phyloP scores from a whole-genome alignment of 306 rosid species.

The Dryas alaskensis region DNA sequence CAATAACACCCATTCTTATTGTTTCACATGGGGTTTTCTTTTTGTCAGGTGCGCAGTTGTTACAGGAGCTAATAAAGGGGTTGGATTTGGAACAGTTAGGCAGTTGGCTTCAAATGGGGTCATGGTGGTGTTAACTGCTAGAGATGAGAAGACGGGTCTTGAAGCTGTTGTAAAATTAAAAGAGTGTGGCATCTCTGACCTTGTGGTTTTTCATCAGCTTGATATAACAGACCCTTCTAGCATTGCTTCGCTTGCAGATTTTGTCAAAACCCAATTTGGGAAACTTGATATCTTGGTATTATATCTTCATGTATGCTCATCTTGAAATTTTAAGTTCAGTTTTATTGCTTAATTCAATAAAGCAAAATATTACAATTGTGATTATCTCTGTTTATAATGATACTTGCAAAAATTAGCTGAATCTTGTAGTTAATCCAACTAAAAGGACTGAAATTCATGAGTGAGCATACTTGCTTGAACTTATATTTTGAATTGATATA shows the following conservation, averaged over 20 bases:
- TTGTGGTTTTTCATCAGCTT: conserved; percentile 37
- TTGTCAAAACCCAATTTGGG: conserved; percentile 28
- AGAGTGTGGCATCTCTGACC: conserved; percentile 13
- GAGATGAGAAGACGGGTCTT: conserved; percentile 15
- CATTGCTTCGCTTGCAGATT: conserved; percentile 28
- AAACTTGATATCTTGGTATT: conserved; percentile 32
- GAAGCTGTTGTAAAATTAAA: conserved; percentile 36
- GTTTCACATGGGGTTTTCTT: not conserved
- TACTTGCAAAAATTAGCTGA: not conserved
- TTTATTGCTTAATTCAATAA: not conserved
- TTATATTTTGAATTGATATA: not conserved
- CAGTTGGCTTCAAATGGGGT: conserved; percentile 21
- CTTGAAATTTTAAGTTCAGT: no score
- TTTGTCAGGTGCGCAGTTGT: conserved; percentile 36
- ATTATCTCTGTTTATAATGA: no score
- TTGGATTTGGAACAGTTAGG: conserved; percentile 29
- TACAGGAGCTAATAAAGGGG: conserved; percentile 39
- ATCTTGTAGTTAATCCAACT: not conserved
- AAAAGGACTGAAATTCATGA: not conserved
- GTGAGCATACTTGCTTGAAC: not conserved
- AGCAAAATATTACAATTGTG: not conserved
- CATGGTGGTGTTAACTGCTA: conserved; percentile 15
- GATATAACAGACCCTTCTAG: conserved; percentile 34
- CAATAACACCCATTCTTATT: not conserved
- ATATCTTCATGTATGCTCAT: no score